Evolutionary conservation across 768 basidiomycete genomes (phyloP), one percentile per base, ranked within the genome.

Genomic region (Lactarius indigo): DNA sequence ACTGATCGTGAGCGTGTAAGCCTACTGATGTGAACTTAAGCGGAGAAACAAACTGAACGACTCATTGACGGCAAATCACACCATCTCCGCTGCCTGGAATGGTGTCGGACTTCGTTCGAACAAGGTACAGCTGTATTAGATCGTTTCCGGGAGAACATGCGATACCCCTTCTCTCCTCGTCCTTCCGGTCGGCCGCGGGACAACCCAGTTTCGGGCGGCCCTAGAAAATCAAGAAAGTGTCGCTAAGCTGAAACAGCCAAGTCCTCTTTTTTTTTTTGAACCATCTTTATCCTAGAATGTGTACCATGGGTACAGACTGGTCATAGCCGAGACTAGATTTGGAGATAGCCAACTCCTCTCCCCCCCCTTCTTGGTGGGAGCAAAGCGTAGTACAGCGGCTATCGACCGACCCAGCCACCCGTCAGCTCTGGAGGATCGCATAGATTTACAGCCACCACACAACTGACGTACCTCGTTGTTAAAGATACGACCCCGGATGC

Each of bases 401-500:
- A 47, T 42, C 33, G 47, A 50, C 15, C 1, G 26, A 52, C 47
- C 47, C 12, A 9, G 47, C 47, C n/a, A 50, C 50, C 15, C 28
- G 17, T 56, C 33, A 55, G 35, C 31, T 26, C 47, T 28, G 20
- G 54, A 8, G 28, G 13, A n/a, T 28, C 7, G 18, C 26, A 31
- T 2, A 37, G 23, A 9, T 31, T 15, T 30, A 41, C 15, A 26
- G 17, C 7, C 28, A 28, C 35, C 23, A 23, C 23, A 35, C 8
- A 23, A 57, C 61, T 26, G 57, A 7, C 87, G 70, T 69, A 90
- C 88, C 57, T 87, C 88, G 42, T 83, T 76, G 91, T 15, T 91
- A 90, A 78, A 92, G 89, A 71, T 92, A 92, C 91, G 90, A 0
- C 88, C 87, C 68, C 87, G 83, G 44, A 85, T 83, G 1, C 89